A percentile compares a stretch with the other conserved stretches of the same genome.
Conservation (phyloP, 495 filamentous ascomycete species). For the Penicillium psychrofluorescens region DNA sequence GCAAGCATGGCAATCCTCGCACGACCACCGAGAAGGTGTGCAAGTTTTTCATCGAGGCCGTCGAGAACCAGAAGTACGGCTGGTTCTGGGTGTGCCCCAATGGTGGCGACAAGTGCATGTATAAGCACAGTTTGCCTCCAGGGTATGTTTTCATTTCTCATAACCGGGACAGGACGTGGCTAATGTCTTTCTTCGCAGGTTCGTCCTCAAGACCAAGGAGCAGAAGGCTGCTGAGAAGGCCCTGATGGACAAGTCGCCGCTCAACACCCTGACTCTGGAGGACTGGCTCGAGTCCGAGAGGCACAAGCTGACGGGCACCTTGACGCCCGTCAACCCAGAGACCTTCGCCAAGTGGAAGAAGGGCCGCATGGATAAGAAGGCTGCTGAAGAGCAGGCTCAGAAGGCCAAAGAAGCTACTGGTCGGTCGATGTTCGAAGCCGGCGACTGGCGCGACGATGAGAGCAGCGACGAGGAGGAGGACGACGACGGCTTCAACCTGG, state of each 20-base stretch:
- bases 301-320: constrained; percentile 80
- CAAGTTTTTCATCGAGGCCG: constrained; percentile 97
- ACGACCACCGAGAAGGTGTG: constrained; percentile 98
- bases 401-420: constrained; percentile 93
- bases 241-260: constrained; percentile 90
- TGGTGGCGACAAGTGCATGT: constrained; percentile 96
- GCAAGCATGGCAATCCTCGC: constrained; percentile 94
- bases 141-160: constrained; percentile 52
- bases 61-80: constrained; percentile 97
- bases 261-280: constrained; percentile 91
- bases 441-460: constrained; percentile 75
- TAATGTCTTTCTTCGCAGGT: constrained; percentile 45
- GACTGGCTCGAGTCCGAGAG: constrained; percentile 94
- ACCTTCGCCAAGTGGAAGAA: constrained; percentile 94
- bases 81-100: constrained; percentile 99
- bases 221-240: constrained; percentile 95
- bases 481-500: constrained; percentile 65
- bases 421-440: constrained; percentile 89
- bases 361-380: constrained; percentile 89
- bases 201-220: constrained; percentile 95
- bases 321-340: constrained; percentile 90
- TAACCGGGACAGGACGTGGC: background rate
- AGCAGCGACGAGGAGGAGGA: constrained; percentile 54
- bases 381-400: constrained; percentile 79
- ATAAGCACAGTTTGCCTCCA: constrained; percentile 88